Base-by-base conservation (phyloP, 169 alveolate species). In the Toxoplasma gondii region DNA sequence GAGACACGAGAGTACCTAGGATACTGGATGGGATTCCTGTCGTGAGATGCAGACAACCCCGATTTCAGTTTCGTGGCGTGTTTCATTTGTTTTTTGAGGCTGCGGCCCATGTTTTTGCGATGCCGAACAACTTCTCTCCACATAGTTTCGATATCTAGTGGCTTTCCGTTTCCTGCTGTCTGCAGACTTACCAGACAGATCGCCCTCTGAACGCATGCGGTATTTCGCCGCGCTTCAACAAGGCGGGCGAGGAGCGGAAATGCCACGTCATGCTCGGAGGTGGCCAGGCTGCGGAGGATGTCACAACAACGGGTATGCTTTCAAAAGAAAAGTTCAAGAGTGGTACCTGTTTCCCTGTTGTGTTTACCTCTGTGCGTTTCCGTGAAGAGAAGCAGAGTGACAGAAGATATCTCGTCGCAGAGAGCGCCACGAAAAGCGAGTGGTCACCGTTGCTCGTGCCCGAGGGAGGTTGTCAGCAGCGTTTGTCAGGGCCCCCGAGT, bases 261-360 rank as follows among this genome's bases (percentile, higher is more conserved):
- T 96, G 97, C 45, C 99, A 98, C 91, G 96, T 98, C 38, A 94
- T 98, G 78, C 96, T 98, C 84, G 99, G 98, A 9, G 99, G 99
- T 36, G 99, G 99, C 0, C 99, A 98, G 94, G 96, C 97, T 4
- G 99, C 99, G 5, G 98, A 98, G 91, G 98, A 98, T 91, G 99
- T 98, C 92, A 98, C 99, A 36, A 97, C 99, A 0, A 97, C 98
- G 39, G 97, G 96, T 43, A 88, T 10, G 86, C 16, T 2, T 31
- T 39, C 17, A 53, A 53, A 53, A 53, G 67, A 53, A 53, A 53
- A 53, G 67, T 53, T 19, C 67, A 19, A 29, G n/a, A 69, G 31
- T 69, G 31, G 29, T 69, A 69, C 81, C 24, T 16, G 16, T 16
- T 81, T 16, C 22, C 34, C 24, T 16, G 16, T 24, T 81, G 43